phyloP scores from a whole-genome alignment of 306 rosid genomes.

The Trifolium pratense region DNA sequence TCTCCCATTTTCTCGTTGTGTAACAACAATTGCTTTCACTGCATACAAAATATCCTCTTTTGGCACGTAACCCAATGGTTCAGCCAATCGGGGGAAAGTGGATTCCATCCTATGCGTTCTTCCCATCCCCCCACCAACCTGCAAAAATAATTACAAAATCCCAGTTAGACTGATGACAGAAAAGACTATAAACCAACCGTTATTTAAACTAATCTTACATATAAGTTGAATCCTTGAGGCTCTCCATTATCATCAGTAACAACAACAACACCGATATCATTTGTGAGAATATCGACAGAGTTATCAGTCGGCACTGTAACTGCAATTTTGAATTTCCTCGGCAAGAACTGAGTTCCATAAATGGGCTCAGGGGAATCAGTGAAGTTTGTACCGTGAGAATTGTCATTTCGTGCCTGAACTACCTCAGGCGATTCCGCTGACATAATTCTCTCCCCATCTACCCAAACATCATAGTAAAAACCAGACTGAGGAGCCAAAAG shows the following conservation, averaged over 20 bases:
- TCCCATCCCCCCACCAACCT: conserved; percentile 99
- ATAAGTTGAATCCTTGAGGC: conserved; percentile 90
- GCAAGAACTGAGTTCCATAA: conserved; percentile 94
- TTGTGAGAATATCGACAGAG: conserved; percentile 92
- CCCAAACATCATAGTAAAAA: conserved; percentile 98
- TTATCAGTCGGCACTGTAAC: conserved; percentile 97
- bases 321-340: conserved; percentile 96
- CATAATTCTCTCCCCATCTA: conserved; percentile 83
- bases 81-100: conserved; percentile 89
- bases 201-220: conserved; percentile 62
- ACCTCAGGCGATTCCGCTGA: conserved; percentile 89
- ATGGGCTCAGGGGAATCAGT: conserved; percentile 94
- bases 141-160: conserved; percentile 45
- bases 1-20: conserved; percentile 96
- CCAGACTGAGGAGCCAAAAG: conserved; percentile 95
- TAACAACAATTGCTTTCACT: conserved; percentile 91
- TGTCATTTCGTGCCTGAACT: conserved; percentile 81
- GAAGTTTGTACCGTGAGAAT: conserved; percentile 90
- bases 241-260: conserved; percentile 78
- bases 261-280: conserved; percentile 89
- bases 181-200: conserved; percentile 15
- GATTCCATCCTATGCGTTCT: conserved; percentile 89
- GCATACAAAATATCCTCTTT: conserved; percentile 95
- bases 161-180: conserved; percentile 29
- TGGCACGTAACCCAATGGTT: conserved; percentile 89